phyloP scores from a whole-genome alignment of 352 stramenopile genomes.

The Phytopythium oedochilum region DNA sequence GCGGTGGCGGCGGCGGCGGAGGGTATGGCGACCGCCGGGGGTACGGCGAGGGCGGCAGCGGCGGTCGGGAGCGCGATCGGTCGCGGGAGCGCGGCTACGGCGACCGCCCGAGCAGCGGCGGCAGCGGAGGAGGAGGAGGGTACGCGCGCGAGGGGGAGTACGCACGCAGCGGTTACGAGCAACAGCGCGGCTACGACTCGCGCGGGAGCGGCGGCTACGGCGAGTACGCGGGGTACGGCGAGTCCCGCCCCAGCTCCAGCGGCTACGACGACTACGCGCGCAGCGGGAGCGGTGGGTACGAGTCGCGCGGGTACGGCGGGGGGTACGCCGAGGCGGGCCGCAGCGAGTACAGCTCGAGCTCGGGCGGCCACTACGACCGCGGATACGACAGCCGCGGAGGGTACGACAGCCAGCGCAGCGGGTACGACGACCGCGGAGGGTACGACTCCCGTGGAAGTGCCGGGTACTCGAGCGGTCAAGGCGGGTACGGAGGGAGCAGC shows the following conservation, averaged over 20 bases:
- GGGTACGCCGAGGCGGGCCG: slow-evolving; percentile 11
- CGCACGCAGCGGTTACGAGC: slow-evolving; percentile 12
- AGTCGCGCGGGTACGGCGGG: slow-evolving; percentile 19
- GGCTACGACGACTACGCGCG: slow-evolving; percentile 18
- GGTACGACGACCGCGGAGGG: slow-evolving; percentile 15
- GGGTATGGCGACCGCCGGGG: slow-evolving; percentile 18
- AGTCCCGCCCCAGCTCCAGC: background rate
- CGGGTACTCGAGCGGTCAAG: slow-evolving; percentile 15
- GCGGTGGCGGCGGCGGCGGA: slow-evolving; percentile 18
- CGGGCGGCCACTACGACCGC: slow-evolving; percentile 14
- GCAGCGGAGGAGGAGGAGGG: background rate
- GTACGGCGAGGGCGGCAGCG: slow-evolving; percentile 7
- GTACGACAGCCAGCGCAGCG: slow-evolving; percentile 8
- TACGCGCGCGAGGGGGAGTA: slow-evolving; percentile 10
- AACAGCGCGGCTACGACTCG: slow-evolving; percentile 27
- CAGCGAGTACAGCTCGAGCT: slow-evolving; percentile 6
- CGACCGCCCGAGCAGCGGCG: slow-evolving; percentile 5
- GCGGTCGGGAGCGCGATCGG: slow-evolving; percentile 3
- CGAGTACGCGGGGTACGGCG: slow-evolving; percentile 16
- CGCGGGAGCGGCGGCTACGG: slow-evolving; percentile 13
- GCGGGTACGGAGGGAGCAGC: slow-evolving; percentile 7
- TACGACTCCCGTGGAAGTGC: slow-evolving; percentile 19
- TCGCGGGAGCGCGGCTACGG: slow-evolving; percentile 12
- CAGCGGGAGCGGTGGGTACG: slow-evolving; percentile 14
- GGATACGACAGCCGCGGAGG: slow-evolving; percentile 27